A percentile compares a stretch with the other conserved stretches of the same genome.
These are phyloP conservation scores for Lactarius psammicola DNA, from an alignment of 768 basidiomycete species.

Conservation along the genomic window DNA sequence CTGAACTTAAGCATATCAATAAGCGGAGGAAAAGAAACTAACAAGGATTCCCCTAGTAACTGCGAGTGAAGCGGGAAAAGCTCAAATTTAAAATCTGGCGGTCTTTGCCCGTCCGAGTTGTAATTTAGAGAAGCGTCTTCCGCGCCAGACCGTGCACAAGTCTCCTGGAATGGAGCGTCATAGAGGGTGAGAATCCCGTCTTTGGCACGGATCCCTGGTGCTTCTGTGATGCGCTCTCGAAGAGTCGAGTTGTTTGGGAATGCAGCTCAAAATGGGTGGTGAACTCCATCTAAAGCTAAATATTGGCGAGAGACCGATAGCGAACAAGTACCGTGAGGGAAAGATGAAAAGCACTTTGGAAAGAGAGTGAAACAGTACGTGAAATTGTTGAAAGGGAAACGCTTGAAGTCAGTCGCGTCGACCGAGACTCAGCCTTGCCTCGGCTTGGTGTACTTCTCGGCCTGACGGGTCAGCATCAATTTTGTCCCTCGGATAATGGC, in stretches of 20 bases:
- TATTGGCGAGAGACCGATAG: slow-evolving; percentile 81
- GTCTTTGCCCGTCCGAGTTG: slow-evolving; percentile 30
- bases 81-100: slow-evolving; percentile 27
- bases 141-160: slow-evolving; percentile 70
- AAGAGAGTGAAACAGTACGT: slow-evolving; percentile 80
- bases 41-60: slow-evolving; percentile 88
- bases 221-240: slow-evolving; percentile 69
- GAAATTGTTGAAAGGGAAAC: slow-evolving; percentile 81
- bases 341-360: slow-evolving; percentile 81
- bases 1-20: slow-evolving; percentile 90
- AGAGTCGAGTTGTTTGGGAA: slow-evolving; percentile 85
- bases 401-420: slow-evolving; percentile 68
- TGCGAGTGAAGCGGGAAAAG: slow-evolving; percentile 78
- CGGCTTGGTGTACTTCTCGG: slow-evolving; percentile 53
- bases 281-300: slow-evolving; percentile 86
- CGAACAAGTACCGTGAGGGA: slow-evolving; percentile 82
- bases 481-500: slow-evolving; percentile 58
- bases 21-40: slow-evolving; percentile 91
- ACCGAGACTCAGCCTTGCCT: slow-evolving; percentile 53
- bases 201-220: slow-evolving; percentile 58
- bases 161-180: slow-evolving; percentile 77
- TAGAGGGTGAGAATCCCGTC: slow-evolving; percentile 75
- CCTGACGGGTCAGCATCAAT: slow-evolving; percentile 66
- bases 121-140: slow-evolving; percentile 55
- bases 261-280: slow-evolving; percentile 83